A percentile compares a stretch with the other conserved stretches of the same genome.
Evolutionary conservation across 2,329 filamentous ascomycete genomes (phyloP).

Genomic region (Penicillium frequentans): DNA sequence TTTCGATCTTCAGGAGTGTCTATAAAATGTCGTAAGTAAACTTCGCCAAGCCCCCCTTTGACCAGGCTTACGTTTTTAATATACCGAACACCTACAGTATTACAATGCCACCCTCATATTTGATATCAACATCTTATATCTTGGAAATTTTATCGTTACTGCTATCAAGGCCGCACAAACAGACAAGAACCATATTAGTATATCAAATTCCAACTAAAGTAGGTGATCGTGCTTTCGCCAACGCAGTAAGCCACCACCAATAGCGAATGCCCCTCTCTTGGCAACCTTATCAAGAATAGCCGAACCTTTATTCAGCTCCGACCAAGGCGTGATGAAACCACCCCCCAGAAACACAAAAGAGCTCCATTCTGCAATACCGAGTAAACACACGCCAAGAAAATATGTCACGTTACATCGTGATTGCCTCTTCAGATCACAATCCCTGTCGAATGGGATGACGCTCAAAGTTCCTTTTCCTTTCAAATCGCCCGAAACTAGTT

Average conservation of each 20-base stretch:
- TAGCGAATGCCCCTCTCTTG: neutral
- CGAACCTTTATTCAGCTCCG: neutral
- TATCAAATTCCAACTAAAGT: neutral
- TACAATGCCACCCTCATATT: too few relatives aligned
- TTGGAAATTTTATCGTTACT: neutral
- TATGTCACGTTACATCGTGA: slow-evolving; percentile 57
- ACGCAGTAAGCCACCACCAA: neutral
- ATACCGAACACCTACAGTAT: too few relatives aligned
- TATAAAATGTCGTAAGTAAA: neutral
- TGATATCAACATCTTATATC: too few relatives aligned
- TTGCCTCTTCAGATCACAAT: neutral
- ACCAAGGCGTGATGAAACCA: neutral
- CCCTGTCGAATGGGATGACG: too few relatives aligned
- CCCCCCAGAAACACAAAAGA: neutral
- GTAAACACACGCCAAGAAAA: slow-evolving; percentile 54
- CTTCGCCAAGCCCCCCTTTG: neutral
- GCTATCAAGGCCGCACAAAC: neutral
- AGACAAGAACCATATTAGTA: neutral
- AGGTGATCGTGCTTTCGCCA: neutral
- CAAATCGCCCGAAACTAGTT: slow-evolving; percentile 38
- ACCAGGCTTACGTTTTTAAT: too few relatives aligned
- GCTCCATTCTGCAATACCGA: slow-evolving; percentile 50
- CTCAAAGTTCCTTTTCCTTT: too few relatives aligned
- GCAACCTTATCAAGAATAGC: neutral
- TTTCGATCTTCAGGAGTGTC: neutral